A percentile compares a stretch with the other conserved stretches of the same genome.
These are phyloP conservation scores for Xylaria sp. DNA, from an alignment of 2,329 filamentous ascomycete species.

Conservation along the genomic window DNA sequence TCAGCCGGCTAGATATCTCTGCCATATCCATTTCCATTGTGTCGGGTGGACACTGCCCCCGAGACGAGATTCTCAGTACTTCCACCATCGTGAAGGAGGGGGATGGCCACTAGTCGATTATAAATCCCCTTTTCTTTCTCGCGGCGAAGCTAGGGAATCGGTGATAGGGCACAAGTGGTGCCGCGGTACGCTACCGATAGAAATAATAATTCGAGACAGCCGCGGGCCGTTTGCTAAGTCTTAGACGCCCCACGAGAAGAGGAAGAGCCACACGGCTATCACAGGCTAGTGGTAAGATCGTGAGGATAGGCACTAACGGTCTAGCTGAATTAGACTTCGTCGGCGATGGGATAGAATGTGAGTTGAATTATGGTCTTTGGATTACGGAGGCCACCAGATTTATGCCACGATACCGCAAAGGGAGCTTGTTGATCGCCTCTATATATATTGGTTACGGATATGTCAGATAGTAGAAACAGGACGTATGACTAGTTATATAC, in stretches of 20 bases:
- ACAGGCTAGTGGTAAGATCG: constrained; percentile 30
- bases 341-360: neutral
- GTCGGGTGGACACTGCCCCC: constrained; percentile 30
- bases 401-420: neutral
- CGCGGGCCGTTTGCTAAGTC: constrained; percentile 15
- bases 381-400: neutral
- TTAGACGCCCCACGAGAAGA: constrained; percentile 22
- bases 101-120: neutral
- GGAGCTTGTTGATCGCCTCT: neutral
- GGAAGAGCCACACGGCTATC: constrained; percentile 6
- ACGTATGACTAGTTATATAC: constrained; percentile 21
- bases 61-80: constrained; percentile 36
- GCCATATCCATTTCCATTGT: constrained; percentile 37
- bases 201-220: constrained; percentile 10
- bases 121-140: constrained; percentile 8
- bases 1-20: constrained; percentile 38
- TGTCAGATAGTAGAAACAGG: constrained; percentile 8
- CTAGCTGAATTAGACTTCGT: constrained; percentile 2
- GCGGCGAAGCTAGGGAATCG: constrained; percentile 18
- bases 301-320: constrained; percentile 13
- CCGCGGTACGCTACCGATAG: constrained; percentile 4
- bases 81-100: constrained; percentile 38
- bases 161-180: constrained; percentile 15
- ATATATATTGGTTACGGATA: neutral
- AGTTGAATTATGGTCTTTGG: neutral